A percentile compares a stretch with the other conserved stretches of the same genome.
phyloP scores from a whole-genome alignment of 805 yeast species.

The Cyberlindnera xishuangbannaensis region DNA sequence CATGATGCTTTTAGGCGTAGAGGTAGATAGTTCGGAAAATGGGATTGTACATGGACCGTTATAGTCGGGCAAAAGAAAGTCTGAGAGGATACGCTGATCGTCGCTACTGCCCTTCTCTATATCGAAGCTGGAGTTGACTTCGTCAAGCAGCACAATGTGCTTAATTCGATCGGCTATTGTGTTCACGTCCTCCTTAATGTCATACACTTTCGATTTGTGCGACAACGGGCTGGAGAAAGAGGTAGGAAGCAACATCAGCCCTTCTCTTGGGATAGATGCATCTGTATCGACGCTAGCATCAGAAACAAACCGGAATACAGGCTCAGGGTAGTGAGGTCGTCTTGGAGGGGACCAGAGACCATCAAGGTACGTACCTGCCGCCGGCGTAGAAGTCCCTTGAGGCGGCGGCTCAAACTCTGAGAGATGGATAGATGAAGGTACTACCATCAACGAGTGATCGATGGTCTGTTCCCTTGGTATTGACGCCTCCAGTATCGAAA shows the following conservation, averaged over 20 bases:
- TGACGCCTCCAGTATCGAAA: no score
- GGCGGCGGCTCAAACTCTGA: conserved; percentile 26
- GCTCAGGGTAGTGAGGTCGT: conserved; percentile 16
- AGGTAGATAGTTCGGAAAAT: no score
- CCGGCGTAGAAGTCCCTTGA: conserved; percentile 25
- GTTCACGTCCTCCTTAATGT: not conserved
- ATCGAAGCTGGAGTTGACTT: no score
- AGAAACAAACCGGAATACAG: conserved; percentile 17
- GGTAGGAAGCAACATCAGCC: not conserved
- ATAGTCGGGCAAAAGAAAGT: no score
- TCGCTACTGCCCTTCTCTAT: no score
- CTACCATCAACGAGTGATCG: not conserved
- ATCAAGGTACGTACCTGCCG: conserved; percentile 7
- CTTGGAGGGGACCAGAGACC: conserved; percentile 10
- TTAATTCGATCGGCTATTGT: not conserved
- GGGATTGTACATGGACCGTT: no score
- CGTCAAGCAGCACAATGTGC: no score
- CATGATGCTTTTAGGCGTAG: no score
- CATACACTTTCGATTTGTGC: not conserved
- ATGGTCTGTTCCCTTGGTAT: no score
- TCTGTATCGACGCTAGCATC: conserved; percentile 4
- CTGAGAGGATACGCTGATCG: no score
- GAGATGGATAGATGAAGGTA: conserved; percentile 21
- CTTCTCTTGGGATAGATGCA: conserved; percentile 2
- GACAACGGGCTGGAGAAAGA: no score